Conservation (phyloP, 2,329 filamentous ascomycete genomes). For the Alternaria brassicae region DNA sequence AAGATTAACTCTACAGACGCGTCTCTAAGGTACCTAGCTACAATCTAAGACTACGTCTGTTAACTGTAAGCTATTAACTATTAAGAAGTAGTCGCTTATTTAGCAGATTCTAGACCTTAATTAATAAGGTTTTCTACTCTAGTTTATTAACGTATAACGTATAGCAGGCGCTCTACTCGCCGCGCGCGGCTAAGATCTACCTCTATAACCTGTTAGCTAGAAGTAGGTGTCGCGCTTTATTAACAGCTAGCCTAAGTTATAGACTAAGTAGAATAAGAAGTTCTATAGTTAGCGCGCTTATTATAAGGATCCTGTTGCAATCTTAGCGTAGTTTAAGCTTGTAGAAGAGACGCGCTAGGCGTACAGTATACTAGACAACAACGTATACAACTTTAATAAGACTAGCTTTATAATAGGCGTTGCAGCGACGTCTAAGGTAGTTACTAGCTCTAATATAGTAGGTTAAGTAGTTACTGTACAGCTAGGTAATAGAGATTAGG, state of each 20-base stretch:
- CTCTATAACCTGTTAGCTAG: slow-evolving; percentile 11
- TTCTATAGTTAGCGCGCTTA: slow-evolving; percentile 9
- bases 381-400: slow-evolving; percentile 29
- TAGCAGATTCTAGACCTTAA: slow-evolving; percentile 12
- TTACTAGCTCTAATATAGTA: slow-evolving; percentile 9
- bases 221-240: slow-evolving; percentile 15
- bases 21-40: not conserved
- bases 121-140: not conserved
- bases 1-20: not conserved
- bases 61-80: slow-evolving; percentile 14
- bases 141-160: slow-evolving; percentile 6
- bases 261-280: slow-evolving; percentile 18
- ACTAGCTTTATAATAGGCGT: slow-evolving; percentile 21
- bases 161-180: slow-evolving; percentile 11
- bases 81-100: slow-evolving; percentile 16
- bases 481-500: slow-evolving; percentile 6
- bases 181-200: slow-evolving; percentile 11
- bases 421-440: not conserved
- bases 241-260: slow-evolving; percentile 12
- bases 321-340: slow-evolving; percentile 16
- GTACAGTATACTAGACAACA: slow-evolving; percentile 11
- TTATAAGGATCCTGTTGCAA: slow-evolving; percentile 12
- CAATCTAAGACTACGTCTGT: not conserved
- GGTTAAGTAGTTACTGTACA: slow-evolving; percentile 8
- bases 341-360: slow-evolving; percentile 10